phyloP scores from a whole-genome alignment of 1,284 basidiomycete species.

The Filobasidium uniguttulatum region DNA sequence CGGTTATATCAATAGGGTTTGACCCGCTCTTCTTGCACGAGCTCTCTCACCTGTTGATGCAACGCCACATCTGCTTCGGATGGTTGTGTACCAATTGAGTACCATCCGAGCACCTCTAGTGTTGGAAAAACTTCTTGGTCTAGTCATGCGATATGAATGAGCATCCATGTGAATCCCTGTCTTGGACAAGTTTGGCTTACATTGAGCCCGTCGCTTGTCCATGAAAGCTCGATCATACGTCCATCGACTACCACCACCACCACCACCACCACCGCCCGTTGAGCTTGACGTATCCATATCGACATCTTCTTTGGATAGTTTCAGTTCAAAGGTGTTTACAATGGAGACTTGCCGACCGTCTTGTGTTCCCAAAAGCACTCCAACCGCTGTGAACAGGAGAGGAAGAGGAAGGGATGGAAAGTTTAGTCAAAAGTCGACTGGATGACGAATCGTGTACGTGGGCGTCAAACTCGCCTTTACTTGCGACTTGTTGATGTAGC shows the following conservation, averaged over 20 bases:
- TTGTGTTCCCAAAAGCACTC: constrained; percentile 87
- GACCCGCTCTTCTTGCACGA: too few species aligned
- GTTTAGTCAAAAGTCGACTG: constrained; percentile 1
- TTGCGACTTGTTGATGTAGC: constrained; percentile 50
- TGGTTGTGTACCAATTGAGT: constrained; percentile 64
- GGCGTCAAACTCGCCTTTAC: constrained; percentile 54
- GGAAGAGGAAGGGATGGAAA: background rate
- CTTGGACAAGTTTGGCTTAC: constrained; percentile 42
- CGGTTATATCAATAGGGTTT: constrained; percentile 45
- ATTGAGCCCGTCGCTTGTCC: constrained; percentile 71
- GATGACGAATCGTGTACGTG: too few species aligned
- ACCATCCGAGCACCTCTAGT: constrained; percentile 93
- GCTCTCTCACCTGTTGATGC: constrained; percentile 63
- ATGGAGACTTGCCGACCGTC: constrained; percentile 88
- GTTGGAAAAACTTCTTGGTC: constrained; percentile 98
- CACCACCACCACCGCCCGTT: constrained; percentile 24
- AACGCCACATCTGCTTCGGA: constrained; percentile 59
- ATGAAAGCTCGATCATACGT: constrained; percentile 59
- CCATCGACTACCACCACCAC: constrained; percentile 15
- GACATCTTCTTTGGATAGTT: constrained; percentile 27
- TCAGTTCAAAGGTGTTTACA: constrained; percentile 88
- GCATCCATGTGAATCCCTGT: background rate
- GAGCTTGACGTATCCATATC: constrained; percentile 17
- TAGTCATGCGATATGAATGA: constrained; percentile 28
- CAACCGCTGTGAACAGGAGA: constrained; percentile 50